Conservation (phyloP, 2,329 filamentous ascomycete species). For the Trematosphaeria pertusa region DNA sequence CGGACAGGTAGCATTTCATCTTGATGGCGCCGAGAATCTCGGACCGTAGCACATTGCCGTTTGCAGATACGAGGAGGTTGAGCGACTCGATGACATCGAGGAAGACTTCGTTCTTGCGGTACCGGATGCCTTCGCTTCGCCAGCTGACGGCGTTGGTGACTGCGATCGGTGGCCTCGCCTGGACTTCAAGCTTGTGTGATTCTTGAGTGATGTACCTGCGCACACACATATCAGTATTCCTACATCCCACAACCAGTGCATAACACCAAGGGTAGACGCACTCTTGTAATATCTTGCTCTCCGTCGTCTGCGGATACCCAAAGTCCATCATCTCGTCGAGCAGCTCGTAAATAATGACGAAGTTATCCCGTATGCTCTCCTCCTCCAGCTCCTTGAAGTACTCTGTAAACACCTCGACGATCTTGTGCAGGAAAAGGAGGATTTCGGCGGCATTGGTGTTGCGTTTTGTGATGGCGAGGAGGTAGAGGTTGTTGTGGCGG, state of each 20-base stretch:
- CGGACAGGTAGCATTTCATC: slow-evolving; percentile 99
- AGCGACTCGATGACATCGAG: slow-evolving; percentile 96
- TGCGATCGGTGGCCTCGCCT: slow-evolving; percentile 93
- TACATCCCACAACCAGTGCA: not conserved
- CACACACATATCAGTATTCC: slow-evolving; percentile 10
- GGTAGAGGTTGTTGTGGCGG: slow-evolving; percentile 97
- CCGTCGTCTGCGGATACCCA: slow-evolving; percentile 97
- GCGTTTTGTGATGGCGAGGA: slow-evolving; percentile 95
- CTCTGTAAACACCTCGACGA: slow-evolving; percentile 98
- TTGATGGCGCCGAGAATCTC: slow-evolving; percentile 98
- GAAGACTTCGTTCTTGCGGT: slow-evolving; percentile 99
- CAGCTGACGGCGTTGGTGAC: slow-evolving; percentile 98
- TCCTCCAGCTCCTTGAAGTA: slow-evolving; percentile 99
- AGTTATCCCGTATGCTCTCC: slow-evolving; percentile 98
- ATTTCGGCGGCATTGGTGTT: slow-evolving; percentile 99
- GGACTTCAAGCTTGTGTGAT: slow-evolving; percentile 96
- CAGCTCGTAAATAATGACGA: slow-evolving; percentile 98
- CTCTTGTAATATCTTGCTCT: slow-evolving; percentile 98
- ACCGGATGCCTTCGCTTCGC: slow-evolving; percentile 96
- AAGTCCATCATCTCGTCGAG: slow-evolving; percentile 99
- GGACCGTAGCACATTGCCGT: slow-evolving; percentile 92
- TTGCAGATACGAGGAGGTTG: slow-evolving; percentile 92
- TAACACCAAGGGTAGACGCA: slow-evolving; percentile 44
- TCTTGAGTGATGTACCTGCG: slow-evolving; percentile 92
- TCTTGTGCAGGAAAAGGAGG: slow-evolving; percentile 94